Evolutionary conservation across 108 stramenopile genomes (phyloP), one percentile per base, ranked within the genome.

Genomic region (Pseudonitzschia pungens): DNA sequence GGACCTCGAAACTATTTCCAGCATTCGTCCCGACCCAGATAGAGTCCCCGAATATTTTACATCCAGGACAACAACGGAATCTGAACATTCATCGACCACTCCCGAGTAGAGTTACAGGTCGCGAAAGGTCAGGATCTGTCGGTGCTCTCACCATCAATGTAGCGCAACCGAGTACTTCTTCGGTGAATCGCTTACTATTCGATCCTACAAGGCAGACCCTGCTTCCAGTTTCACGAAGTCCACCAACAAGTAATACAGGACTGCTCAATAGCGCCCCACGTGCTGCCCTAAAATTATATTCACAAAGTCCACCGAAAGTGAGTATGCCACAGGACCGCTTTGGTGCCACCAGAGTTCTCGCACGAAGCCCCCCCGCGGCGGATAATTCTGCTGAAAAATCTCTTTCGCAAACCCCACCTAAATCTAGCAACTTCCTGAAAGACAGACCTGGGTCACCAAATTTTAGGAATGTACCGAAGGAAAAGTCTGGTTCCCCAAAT

Each of bases 211-310:
- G 66, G 15, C 66, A 67, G n/a, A 67, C 53, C 27, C 31, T 69
- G 63, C 58, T 68, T 2, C 75, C 75, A 50, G 58, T 69, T 53
- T 55, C 75, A 11, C 57, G 75, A 33, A 76, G 75, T 43, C 75
- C 75, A 8, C 75, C 75, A 5, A 50, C 60, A 32, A 67, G 18
- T 26, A 66, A 26, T 29, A 15, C 44, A 22, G 66, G 66, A 0
- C 22, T 67, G 21, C 50, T 1, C 24, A 50, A 48, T 22, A 48
- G 24, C 26, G 24, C 66, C 22, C 45, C 66, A 22, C 45, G 45
- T 22, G 66, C 20, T 45, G 4, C 66, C 22, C 24, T 50, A 48
- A 67, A 67, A 67, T 15, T 44, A 24, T 67, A 48, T 50, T 50
- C 66, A 11, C 43, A 2, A 67, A 67, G 66, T 41, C 66, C 66